phyloP scores from a whole-genome alignment of 1,139 yeast genomes.

The Hemisphaericaspora xylanilytica region DNA sequence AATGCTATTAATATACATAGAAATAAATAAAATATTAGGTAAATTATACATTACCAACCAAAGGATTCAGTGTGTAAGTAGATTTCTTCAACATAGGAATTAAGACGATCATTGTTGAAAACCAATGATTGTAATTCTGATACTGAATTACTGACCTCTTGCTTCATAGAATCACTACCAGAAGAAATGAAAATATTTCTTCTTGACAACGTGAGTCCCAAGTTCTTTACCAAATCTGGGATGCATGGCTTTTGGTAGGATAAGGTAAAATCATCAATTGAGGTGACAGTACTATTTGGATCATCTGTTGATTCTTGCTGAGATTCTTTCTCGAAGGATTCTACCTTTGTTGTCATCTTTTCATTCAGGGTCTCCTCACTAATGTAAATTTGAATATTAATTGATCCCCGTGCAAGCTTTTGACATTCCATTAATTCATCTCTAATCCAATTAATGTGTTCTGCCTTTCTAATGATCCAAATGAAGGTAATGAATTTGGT shows the following conservation, averaged over 20 bases:
- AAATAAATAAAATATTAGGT: too few relatives aligned
- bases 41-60: slow-evolving; percentile 48
- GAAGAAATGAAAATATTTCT: slow-evolving; percentile 50
- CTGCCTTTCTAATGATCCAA: slow-evolving; percentile 46
- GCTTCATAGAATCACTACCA: slow-evolving; percentile 49
- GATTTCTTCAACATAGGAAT: slow-evolving; percentile 43
- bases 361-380: slow-evolving; percentile 7
- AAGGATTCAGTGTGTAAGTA: slow-evolving; percentile 59
- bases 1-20: background rate
- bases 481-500: slow-evolving; percentile 38
- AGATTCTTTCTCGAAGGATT: slow-evolving; percentile 3
- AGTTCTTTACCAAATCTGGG: slow-evolving; percentile 17
- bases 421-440: slow-evolving; percentile 36
- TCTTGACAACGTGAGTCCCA: slow-evolving; percentile 24
- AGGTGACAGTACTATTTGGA: slow-evolving; percentile 2
- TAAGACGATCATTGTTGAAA: slow-evolving; percentile 29
- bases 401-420: slow-evolving; percentile 21
- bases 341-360: background rate
- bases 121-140: slow-evolving; percentile 37
- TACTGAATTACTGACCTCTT: slow-evolving; percentile 42
- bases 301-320: slow-evolving; percentile 4
- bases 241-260: slow-evolving; percentile 36
- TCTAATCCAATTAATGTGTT: slow-evolving; percentile 45
- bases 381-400: slow-evolving; percentile 30
- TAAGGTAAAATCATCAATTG: slow-evolving; percentile 17